Base-by-base conservation (phyloP, 2,329 filamentous ascomycete species). In the Seiridium unicorne region DNA sequence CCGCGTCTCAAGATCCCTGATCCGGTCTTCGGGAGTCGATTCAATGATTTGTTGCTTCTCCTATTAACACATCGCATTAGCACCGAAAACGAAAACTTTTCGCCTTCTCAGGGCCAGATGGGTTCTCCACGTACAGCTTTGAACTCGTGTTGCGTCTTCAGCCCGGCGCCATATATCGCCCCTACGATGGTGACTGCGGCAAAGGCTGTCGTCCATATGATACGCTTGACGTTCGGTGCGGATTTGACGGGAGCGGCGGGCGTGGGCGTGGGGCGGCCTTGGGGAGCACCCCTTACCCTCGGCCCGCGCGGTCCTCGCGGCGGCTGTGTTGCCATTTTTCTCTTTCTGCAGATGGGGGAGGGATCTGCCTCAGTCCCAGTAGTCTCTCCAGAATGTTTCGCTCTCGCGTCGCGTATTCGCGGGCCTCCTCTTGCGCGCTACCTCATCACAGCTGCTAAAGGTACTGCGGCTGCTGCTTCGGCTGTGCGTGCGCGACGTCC, bases 111-210 rank as follows among this genome's bases (percentile, higher is more conserved):
- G 49, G 42, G 18, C 44, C 34, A 38, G 26, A 44, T 47, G 46
- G 34, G 31, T 8, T 5, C 13, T 44, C 7, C 31, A 62, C 68
- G 44, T 61, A 81, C 80, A 66, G 79, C 70, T 62, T 74, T 70
- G 65, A 76, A 81, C 63, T 83, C 79, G 60, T 76, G 73, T 61
- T 81, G 77, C 53, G 76, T 75, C 70, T 82, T 83, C 51, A 83
- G 67, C 51, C 78, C 77, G 5, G 81, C 81, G 56, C 81, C 81
- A 59, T 81, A 82, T 51, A 80, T 73, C 49, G 77, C 70, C 60
- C 80, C 80, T 38, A 81, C 78, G 61, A 77, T 72, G 61, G 81
- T 75, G 60, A 81, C 75, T 61, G 79, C 79, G 3, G 75, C 77
- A 62, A 81, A 76, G 40, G 78, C 79, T 40, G 69, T 74, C n/a